Base-by-base conservation (phyloP, 768 basidiomycete genomes). In the Cystobasidium onofrii region DNA sequence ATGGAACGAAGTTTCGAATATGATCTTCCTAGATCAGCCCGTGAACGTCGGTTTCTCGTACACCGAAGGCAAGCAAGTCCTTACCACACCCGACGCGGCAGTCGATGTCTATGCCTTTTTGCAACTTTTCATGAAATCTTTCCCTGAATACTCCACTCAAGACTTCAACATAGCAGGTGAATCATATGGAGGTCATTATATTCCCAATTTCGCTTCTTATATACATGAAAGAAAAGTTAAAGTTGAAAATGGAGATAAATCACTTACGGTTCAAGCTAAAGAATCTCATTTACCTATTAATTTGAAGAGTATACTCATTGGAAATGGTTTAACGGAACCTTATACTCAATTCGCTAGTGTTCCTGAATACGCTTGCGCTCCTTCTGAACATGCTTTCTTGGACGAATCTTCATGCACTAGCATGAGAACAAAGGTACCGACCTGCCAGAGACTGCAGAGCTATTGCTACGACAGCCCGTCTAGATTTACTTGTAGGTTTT, bases 41-140 rank as follows among this genome's bases (percentile, higher is more conserved):
- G 86, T 94, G 77, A 87, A 89, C 71, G 94, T 96, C 44, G 94
- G 95, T 36, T 95, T 85, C 82, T 93, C 91, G 0, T 97, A 94
- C 80, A 85, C 87, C 15, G 88, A 89, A 44, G 88, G 88, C 43
- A 87, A 86, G 1, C 85, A 84, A 0, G 89, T 97, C 63, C 86
- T 87, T 81, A 90, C 86, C 55, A 90, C 88, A 69, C 91, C 91
- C 2, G 87, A 88, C 25, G 92, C 92, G 1, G 95, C 90, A 23
- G 86, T 90, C 81, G 94, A 98, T 74, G 92, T 99, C 15, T 83
- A 82, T 74, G 88, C 88, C 2, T 91, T 91, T 84, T 83, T 90
- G 57, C 85, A 90, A 77, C 85, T 92, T 52, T 92, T 92, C 86
- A 82, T 91, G 73, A 82, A 83, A n/a, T 85, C 88, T 50, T 93